Percentiles rank a stretch among this genome's conserved stretches.
phyloP scores from a whole-genome alignment of 306 rosid genomes.

The Morella rubra region DNA sequence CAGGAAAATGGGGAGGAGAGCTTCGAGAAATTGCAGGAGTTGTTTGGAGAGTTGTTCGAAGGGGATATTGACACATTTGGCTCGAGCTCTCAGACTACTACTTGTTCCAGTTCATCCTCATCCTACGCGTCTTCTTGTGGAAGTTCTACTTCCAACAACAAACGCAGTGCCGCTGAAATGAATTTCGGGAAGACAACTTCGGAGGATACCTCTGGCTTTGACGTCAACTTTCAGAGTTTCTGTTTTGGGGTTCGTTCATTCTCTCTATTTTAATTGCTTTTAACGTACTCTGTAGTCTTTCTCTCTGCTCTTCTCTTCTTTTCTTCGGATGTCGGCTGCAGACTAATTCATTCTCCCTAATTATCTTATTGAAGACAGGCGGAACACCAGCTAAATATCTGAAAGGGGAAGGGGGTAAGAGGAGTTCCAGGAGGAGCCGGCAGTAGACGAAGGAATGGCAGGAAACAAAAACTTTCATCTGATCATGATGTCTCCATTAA shows the following conservation, averaged over 20 bases:
- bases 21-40: constrained; percentile 78
- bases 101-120: constrained; percentile 45
- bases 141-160: constrained; percentile 50
- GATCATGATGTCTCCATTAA: constrained; percentile 48
- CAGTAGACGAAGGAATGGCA: constrained; percentile 34
- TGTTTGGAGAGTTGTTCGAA: constrained; percentile 80
- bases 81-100: constrained; percentile 27
- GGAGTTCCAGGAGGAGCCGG: constrained; percentile 40
- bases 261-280: background rate
- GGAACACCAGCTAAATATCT: constrained; percentile 36
- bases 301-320: background rate
- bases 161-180: constrained; percentile 59
- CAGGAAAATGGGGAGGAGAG: constrained; percentile 80
- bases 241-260: constrained; percentile 75
- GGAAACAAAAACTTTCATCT: constrained; percentile 48
- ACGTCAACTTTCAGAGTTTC: constrained; percentile 44
- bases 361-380: constrained; percentile 50
- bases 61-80: constrained; percentile 43
- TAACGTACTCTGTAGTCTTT: background rate
- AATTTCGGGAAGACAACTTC: constrained; percentile 34
- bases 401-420: constrained; percentile 42
- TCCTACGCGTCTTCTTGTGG: constrained; percentile 36
- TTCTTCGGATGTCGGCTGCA: background rate
- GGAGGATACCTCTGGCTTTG: constrained; percentile 38
- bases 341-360: background rate